phyloP scores from a whole-genome alignment of 2,329 filamentous ascomycete species.

The Sclerotinia spermophila region DNA sequence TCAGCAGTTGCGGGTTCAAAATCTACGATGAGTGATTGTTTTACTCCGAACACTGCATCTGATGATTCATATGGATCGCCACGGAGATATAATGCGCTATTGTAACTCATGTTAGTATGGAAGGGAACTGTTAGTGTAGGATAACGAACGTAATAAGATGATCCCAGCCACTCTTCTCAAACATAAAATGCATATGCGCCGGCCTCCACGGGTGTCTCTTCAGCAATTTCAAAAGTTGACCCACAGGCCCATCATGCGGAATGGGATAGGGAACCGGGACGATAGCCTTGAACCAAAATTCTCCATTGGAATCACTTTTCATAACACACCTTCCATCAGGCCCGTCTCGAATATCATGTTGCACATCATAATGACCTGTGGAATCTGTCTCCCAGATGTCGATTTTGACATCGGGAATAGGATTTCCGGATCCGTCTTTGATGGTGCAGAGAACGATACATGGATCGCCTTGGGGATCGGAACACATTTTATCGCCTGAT shows the following conservation, averaged over 20 bases:
- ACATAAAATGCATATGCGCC: slow-evolving; percentile 85
- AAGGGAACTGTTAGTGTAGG: not conserved
- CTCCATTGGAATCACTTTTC: slow-evolving; percentile 64
- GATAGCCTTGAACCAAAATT: slow-evolving; percentile 83
- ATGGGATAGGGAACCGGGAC: slow-evolving; percentile 84
- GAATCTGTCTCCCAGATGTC: slow-evolving; percentile 86
- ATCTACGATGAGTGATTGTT: slow-evolving; percentile 69
- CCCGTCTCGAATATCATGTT: slow-evolving; percentile 59
- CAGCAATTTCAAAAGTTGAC: slow-evolving; percentile 61
- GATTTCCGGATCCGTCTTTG: slow-evolving; percentile 58
- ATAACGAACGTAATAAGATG: slow-evolving; percentile 72
- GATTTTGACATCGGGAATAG: slow-evolving; percentile 64
- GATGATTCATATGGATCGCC: slow-evolving; percentile 77
- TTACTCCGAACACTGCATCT: slow-evolving; percentile 86
- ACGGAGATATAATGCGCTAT: slow-evolving; percentile 69
- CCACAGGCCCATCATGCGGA: slow-evolving; percentile 79
- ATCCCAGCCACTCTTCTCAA: slow-evolving; percentile 75
- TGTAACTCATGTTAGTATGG: not conserved
- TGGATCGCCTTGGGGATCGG: slow-evolving; percentile 65
- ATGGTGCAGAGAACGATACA: slow-evolving; percentile 72
- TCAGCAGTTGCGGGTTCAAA: slow-evolving; percentile 49
- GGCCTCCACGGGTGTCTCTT: slow-evolving; percentile 75
- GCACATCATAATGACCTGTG: slow-evolving; percentile 78
- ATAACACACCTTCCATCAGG: slow-evolving; percentile 73
- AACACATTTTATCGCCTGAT: slow-evolving; percentile 60